phyloP scores from a whole-genome alignment of 129 eudicot species.

The Flaveria ramosissima region DNA sequence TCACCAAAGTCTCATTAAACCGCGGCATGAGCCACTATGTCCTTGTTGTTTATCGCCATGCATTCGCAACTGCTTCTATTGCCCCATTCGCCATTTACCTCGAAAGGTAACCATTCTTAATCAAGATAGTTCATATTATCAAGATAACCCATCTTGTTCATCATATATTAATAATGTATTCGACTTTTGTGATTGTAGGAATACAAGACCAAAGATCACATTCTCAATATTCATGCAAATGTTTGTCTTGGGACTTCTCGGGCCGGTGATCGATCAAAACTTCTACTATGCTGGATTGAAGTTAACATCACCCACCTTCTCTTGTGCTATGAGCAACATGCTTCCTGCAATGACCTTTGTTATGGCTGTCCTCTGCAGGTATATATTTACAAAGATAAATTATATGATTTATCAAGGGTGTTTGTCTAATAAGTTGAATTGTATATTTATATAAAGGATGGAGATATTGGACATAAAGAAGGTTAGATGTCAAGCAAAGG shows the following conservation, averaged over 20 bases:
- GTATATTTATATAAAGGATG: slow-evolving; percentile 53
- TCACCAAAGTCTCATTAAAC: slow-evolving; percentile 83
- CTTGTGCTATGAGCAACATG: slow-evolving; percentile 99
- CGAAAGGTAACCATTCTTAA: slow-evolving; percentile 50
- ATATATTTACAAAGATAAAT: not conserved
- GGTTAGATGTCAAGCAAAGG: slow-evolving; percentile 78
- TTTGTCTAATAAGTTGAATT: not conserved
- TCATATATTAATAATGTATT: slow-evolving; percentile 1
- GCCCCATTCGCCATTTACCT: slow-evolving; percentile 88
- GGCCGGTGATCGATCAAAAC: slow-evolving; percentile 97
- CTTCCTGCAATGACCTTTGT: slow-evolving; percentile 99
- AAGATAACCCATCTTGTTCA: not conserved
- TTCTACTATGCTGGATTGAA: slow-evolving; percentile 92
- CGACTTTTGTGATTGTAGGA: slow-evolving; percentile 47
- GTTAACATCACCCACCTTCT: slow-evolving; percentile 89
- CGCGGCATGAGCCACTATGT: slow-evolving; percentile 97
- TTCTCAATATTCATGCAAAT: slow-evolving; percentile 78
- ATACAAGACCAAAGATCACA: slow-evolving; percentile 78
- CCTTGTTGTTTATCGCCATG: slow-evolving; percentile 89
- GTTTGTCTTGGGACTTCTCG: slow-evolving; percentile 92
- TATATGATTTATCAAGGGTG: not conserved
- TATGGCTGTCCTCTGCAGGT: slow-evolving; percentile 95
- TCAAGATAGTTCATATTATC: not conserved
- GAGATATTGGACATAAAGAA: slow-evolving; percentile 70
- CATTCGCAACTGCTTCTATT: slow-evolving; percentile 82